phyloP scores from a whole-genome alignment of 805 yeast genomes.

The Metschnikowia cubensis region DNA sequence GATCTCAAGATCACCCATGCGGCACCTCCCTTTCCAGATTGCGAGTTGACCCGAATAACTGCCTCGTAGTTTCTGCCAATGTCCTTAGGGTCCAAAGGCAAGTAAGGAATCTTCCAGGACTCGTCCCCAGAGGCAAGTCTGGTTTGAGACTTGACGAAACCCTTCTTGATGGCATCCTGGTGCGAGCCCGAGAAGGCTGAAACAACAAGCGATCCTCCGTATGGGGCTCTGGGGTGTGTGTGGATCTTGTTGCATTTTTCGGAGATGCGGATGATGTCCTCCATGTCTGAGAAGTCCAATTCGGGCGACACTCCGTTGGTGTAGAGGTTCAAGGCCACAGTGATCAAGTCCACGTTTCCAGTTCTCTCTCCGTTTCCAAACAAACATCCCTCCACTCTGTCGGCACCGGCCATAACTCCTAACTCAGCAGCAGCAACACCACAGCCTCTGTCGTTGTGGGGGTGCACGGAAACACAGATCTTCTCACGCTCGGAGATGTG shows the following conservation, averaged over 20 bases:
- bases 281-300: conserved; percentile 67
- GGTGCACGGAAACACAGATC: conserved; percentile 64
- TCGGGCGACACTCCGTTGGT: conserved; percentile 73
- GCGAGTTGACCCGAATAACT: conserved; percentile 78
- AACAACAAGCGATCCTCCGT: conserved; percentile 74
- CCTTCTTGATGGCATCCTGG: conserved; percentile 69
- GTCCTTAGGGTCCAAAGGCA: conserved; percentile 78
- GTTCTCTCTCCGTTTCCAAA: conserved; percentile 85
- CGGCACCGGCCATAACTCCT: conserved; percentile 79
- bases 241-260: conserved; percentile 79
- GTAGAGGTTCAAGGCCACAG: conserved; percentile 73
- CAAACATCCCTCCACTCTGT: conserved; percentile 78
- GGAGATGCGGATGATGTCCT: conserved; percentile 60
- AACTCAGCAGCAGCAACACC: conserved; percentile 81
- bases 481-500: conserved; percentile 70
- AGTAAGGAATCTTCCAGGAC: conserved; percentile 67
- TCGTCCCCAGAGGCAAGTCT: conserved; percentile 45
- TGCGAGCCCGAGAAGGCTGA: conserved; percentile 76
- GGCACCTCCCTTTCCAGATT: conserved; percentile 87
- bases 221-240: conserved; percentile 71
- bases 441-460: conserved; percentile 80
- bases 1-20: conserved; percentile 75
- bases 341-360: conserved; percentile 75
- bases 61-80: conserved; percentile 80
- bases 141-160: conserved; percentile 51